A percentile compares a stretch with the other conserved stretches of the same genome.
phyloP scores from a whole-genome alignment of 2,329 filamentous ascomycete genomes.

The Calonectria montana region DNA sequence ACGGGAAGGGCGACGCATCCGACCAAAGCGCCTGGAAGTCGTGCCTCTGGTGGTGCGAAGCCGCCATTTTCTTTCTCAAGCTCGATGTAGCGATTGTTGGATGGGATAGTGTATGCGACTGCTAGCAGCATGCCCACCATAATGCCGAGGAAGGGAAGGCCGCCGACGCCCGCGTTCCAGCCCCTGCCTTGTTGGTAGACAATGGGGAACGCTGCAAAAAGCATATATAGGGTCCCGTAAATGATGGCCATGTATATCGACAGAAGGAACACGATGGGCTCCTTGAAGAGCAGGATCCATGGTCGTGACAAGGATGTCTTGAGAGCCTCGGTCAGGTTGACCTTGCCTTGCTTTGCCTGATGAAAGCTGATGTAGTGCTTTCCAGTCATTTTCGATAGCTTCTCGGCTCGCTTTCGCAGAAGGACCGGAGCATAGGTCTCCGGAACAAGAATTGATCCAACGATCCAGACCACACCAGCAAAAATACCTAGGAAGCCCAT shows the following conservation, averaged over 20 bases:
- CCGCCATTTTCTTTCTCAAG: background rate
- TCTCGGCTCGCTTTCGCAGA: background rate
- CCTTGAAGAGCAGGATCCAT: constrained; percentile 13
- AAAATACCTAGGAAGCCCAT: constrained; percentile 18
- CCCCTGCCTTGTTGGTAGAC: constrained; percentile 12
- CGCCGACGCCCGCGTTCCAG: constrained; percentile 13
- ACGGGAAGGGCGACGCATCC: constrained; percentile 10
- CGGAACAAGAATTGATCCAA: constrained; percentile 1
- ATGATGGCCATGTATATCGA: constrained; percentile 18
- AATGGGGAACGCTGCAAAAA: constrained; percentile 16
- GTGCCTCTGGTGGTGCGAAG: constrained; percentile 12
- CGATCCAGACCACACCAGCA: constrained; percentile 7
- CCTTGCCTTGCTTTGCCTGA: constrained; percentile 11
- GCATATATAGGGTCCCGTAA: constrained; percentile 15
- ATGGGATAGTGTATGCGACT: constrained; percentile 8
- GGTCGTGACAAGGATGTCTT: constrained; percentile 10
- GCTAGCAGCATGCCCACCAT: constrained; percentile 17
- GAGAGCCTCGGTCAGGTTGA: background rate
- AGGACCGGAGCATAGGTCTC: constrained; percentile 15
- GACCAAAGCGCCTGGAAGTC: constrained; percentile 1
- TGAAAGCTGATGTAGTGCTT: constrained; percentile 15
- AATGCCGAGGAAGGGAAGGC: constrained; percentile 12
- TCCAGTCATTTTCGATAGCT: constrained; percentile 11
- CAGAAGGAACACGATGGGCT: constrained; percentile 11
- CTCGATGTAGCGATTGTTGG: constrained; percentile 8